These are phyloP conservation scores for Croton laevigatus DNA, from an alignment of 441 rosid genomes.

Conservation along the genomic window DNA sequence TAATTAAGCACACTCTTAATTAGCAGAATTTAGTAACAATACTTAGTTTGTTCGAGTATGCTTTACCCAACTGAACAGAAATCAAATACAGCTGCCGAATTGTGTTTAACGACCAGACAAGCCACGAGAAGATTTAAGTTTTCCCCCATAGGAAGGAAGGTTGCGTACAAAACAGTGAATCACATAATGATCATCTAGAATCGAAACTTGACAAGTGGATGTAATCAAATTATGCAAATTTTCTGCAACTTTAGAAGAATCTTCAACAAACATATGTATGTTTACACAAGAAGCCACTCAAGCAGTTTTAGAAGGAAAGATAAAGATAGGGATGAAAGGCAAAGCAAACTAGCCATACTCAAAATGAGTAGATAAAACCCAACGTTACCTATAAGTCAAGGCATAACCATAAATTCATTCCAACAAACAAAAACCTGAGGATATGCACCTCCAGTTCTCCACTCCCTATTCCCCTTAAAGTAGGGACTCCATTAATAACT, in stretches of 20 bases:
- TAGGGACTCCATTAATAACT: background rate
- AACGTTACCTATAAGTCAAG: background rate
- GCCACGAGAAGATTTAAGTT: too few species aligned
- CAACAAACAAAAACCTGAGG: background rate
- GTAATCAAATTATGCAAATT: background rate
- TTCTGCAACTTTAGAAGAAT: background rate
- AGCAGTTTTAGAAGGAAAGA: background rate
- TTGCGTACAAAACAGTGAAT: too few species aligned
- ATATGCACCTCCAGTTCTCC: background rate
- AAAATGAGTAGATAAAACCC: background rate
- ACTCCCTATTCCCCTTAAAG: too few species aligned
- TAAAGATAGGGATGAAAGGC: background rate
- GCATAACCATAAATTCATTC: background rate
- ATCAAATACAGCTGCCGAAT: too few species aligned
- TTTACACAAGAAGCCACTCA: background rate
- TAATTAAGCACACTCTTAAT: background rate
- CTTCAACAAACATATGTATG: background rate
- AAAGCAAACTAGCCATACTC: background rate
- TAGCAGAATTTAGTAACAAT: too few species aligned
- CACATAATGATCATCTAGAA: too few species aligned
- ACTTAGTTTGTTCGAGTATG: too few species aligned
- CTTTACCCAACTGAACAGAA: too few species aligned
- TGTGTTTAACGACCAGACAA: too few species aligned
- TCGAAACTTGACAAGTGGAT: background rate
- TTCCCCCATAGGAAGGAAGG: too few species aligned